These are phyloP conservation scores for Dentipellis sp. DNA, from an alignment of 768 basidiomycete species.

Conservation along the genomic window DNA sequence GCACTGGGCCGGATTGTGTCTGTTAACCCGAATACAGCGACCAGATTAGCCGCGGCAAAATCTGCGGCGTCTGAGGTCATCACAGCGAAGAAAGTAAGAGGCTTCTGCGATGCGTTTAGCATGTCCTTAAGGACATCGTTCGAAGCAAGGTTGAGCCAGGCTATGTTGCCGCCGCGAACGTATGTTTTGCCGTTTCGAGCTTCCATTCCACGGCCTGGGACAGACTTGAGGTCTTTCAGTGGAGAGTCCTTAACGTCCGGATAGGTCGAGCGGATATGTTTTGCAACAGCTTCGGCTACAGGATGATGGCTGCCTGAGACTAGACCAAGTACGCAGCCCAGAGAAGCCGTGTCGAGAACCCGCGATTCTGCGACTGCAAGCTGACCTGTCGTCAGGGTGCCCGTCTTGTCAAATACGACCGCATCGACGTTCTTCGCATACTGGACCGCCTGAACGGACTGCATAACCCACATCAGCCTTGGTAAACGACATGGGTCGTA, in stretches of 20 bases:
- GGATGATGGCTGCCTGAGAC: conserved; percentile 27
- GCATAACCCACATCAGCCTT: background rate
- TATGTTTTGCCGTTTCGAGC: conserved; percentile 23
- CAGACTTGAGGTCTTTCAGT: conserved; percentile 17
- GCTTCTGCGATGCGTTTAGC: conserved; percentile 26
- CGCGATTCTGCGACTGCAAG: conserved; percentile 29
- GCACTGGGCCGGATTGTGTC: conserved; percentile 39
- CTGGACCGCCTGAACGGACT: conserved; percentile 9
- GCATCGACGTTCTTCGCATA: conserved; percentile 25
- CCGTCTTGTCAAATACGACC: conserved; percentile 54
- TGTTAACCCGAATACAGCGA: conserved; percentile 31
- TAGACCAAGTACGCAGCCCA: conserved; percentile 21
- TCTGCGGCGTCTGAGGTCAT: conserved; percentile 5
- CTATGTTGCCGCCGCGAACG: conserved; percentile 28
- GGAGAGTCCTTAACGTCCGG: background rate
- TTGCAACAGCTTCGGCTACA: conserved; percentile 25
- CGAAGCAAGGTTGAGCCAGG: conserved; percentile 20
- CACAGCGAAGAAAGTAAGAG: conserved; percentile 36
- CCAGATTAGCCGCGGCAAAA: conserved; percentile 12
- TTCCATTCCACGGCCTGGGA: conserved; percentile 29
- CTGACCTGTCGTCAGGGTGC: conserved; percentile 40
- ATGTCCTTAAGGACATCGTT: conserved; percentile 20
- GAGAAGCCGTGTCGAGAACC: conserved; percentile 16
- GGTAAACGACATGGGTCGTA: background rate
- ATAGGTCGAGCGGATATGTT: conserved; percentile 17